These are phyloP conservation scores for Sclerotinia subarctica DNA, from an alignment of 2,329 filamentous ascomycete species.

Conservation along the genomic window DNA sequence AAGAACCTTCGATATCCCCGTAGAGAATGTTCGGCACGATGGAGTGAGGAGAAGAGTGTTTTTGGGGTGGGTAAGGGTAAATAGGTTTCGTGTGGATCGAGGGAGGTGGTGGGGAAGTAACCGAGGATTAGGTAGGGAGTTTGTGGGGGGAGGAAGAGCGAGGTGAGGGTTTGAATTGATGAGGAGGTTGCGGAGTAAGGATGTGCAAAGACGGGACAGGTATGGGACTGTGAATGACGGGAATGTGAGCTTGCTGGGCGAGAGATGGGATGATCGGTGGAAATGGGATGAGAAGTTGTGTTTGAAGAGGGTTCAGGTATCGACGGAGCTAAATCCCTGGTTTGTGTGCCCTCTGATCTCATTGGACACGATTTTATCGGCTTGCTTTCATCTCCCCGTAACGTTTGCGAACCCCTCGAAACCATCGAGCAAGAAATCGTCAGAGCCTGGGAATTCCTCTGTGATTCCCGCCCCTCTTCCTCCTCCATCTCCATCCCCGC, in stretches of 20 bases:
- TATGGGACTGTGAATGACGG: background rate
- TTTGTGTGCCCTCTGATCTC: background rate
- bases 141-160: background rate
- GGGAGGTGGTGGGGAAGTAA: constrained; percentile 4
- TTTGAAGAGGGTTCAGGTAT: background rate
- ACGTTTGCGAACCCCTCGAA: background rate
- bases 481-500: background rate
- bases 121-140: constrained; percentile 9
- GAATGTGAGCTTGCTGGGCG: background rate
- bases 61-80: background rate
- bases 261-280: background rate
- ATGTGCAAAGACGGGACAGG: background rate
- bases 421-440: background rate
- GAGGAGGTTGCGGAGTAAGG: background rate
- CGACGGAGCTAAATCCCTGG: background rate
- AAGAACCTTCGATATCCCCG: background rate
- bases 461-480: background rate
- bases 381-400: background rate
- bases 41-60: background rate
- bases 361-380: background rate
- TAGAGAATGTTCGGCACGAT: background rate
- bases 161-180: background rate
- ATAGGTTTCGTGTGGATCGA: constrained; percentile 14
- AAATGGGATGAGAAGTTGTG: background rate
- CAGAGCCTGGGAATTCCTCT: constrained; percentile 22